Conservation (phyloP, 192 early-diverging fungal genomes). For the Coemansia asiatica region DNA sequence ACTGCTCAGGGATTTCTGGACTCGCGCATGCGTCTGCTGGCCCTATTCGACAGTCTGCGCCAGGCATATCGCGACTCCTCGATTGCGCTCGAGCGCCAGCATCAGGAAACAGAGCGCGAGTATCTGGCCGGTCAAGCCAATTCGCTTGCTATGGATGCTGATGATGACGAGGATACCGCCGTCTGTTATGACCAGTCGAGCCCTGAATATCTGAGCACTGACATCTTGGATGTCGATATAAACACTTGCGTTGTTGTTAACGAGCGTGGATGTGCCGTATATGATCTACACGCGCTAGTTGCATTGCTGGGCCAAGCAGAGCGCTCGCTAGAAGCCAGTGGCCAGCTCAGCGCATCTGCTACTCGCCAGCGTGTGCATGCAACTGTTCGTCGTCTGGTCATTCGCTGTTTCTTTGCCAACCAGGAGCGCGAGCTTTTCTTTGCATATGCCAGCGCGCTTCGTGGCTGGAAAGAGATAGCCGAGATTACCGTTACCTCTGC, state of each 20-base stretch:
- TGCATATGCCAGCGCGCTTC: constrained; percentile 67
- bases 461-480: constrained; percentile 81
- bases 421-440: constrained; percentile 66
- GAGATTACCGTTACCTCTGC: constrained; percentile 62
- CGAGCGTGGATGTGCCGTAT: constrained; percentile 61
- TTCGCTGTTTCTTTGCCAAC: constrained; percentile 72
- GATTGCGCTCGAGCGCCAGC: constrained; percentile 21
- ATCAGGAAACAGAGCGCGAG: constrained; percentile 23
- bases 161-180: constrained; percentile 13
- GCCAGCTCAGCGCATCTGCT: constrained; percentile 46
- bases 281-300: constrained; percentile 72
- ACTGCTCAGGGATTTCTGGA: constrained; percentile 30
- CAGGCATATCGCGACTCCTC: constrained; percentile 44
- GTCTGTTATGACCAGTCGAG: constrained; percentile 54
- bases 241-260: constrained; percentile 55
- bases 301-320: constrained; percentile 57
- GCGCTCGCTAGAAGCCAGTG: constrained; percentile 47
- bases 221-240: constrained; percentile 59
- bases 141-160: constrained; percentile 28
- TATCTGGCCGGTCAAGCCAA: constrained; percentile 9
- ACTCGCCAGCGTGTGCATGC: constrained; percentile 55
- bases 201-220: constrained; percentile 68
- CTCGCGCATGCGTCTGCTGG: constrained; percentile 48
- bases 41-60: constrained; percentile 44
- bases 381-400: constrained; percentile 63